A percentile compares a stretch with the other conserved stretches of the same genome.
phyloP scores from a whole-genome alignment of 2,329 filamentous ascomycete genomes.

The Pseudocercospora eumusae region DNA sequence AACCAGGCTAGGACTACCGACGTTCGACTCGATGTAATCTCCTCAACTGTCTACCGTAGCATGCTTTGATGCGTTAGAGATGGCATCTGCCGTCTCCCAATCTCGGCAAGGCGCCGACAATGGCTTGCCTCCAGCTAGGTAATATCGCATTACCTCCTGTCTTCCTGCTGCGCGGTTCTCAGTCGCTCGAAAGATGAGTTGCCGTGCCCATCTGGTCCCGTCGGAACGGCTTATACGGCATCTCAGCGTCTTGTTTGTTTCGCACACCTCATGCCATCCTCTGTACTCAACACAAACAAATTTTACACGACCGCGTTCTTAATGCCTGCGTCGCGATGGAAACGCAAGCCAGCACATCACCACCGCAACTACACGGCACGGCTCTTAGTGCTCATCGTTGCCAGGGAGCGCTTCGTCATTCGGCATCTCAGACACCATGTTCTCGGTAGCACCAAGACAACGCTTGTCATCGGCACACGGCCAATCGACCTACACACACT shows the following conservation, averaged over 20 bases:
- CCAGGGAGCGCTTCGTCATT: slow-evolving; percentile 9
- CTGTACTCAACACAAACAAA: slow-evolving; percentile 29
- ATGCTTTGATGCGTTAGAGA: background rate
- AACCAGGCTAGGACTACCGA: background rate
- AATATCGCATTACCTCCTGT: slow-evolving; percentile 2
- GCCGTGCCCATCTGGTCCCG: background rate
- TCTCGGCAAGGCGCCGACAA: background rate
- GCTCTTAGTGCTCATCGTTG: slow-evolving; percentile 19
- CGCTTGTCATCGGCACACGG: slow-evolving; percentile 8
- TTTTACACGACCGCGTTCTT: slow-evolving; percentile 28
- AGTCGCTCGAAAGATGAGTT: background rate
- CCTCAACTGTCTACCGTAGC: background rate
- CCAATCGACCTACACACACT: slow-evolving; percentile 11
- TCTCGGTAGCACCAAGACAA: slow-evolving; percentile 12
- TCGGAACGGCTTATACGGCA: slow-evolving; percentile 8
- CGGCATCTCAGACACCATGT: slow-evolving; percentile 16
- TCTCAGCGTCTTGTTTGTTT: slow-evolving; percentile 25
- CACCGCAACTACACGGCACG: slow-evolving; percentile 25
- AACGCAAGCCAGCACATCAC: slow-evolving; percentile 30
- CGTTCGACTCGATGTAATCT: slow-evolving; percentile 4
- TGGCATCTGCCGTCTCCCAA: background rate
- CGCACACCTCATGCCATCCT: slow-evolving; percentile 26
- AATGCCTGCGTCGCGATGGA: slow-evolving; percentile 33
- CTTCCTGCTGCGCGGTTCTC: slow-evolving; percentile 7
- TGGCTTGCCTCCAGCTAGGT: background rate